phyloP scores from a whole-genome alignment of 306 rosid species.

The Spatholobus suberectus region DNA sequence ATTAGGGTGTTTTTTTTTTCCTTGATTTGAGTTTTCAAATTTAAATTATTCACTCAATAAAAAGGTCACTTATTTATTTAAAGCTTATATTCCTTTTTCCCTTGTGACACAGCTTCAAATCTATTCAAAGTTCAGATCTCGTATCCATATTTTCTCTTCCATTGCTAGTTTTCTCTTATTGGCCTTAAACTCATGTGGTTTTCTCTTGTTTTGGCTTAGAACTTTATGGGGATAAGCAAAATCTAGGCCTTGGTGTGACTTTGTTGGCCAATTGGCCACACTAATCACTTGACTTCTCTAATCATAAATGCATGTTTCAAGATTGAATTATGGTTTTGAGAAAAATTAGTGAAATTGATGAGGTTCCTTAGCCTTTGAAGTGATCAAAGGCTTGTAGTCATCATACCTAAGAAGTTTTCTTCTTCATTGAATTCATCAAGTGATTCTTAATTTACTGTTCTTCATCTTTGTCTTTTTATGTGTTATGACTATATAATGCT shows the following conservation, averaged over 20 bases:
- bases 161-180: slow-evolving; percentile 45
- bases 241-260: slow-evolving; percentile 39
- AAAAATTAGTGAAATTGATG: slow-evolving; percentile 26
- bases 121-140: slow-evolving; percentile 54
- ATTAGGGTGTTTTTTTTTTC: too few relatives aligned
- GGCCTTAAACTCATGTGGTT: slow-evolving; percentile 32
- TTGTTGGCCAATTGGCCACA: slow-evolving; percentile 28
- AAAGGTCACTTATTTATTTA: slow-evolving; percentile 31
- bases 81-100: slow-evolving; percentile 13
- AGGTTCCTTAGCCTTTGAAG: slow-evolving; percentile 8
- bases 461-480: not conserved
- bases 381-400: slow-evolving; percentile 22
- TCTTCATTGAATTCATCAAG: slow-evolving; percentile 18
- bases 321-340: slow-evolving; percentile 34
- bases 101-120: slow-evolving; percentile 33
- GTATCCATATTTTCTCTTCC: slow-evolving; percentile 40
- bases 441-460: slow-evolving; percentile 35
- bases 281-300: slow-evolving; percentile 18
- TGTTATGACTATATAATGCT: slow-evolving; percentile 31
- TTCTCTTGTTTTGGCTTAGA: slow-evolving; percentile 20
- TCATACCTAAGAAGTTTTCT: slow-evolving; percentile 18
- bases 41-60: slow-evolving; percentile 28
- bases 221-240: slow-evolving; percentile 37
- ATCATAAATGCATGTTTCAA: slow-evolving; percentile 22
- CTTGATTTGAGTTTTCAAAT: too few relatives aligned